These are phyloP conservation scores for Pterocarpus santalinus DNA, from an alignment of 306 rosid species.

Conservation along the genomic window DNA sequence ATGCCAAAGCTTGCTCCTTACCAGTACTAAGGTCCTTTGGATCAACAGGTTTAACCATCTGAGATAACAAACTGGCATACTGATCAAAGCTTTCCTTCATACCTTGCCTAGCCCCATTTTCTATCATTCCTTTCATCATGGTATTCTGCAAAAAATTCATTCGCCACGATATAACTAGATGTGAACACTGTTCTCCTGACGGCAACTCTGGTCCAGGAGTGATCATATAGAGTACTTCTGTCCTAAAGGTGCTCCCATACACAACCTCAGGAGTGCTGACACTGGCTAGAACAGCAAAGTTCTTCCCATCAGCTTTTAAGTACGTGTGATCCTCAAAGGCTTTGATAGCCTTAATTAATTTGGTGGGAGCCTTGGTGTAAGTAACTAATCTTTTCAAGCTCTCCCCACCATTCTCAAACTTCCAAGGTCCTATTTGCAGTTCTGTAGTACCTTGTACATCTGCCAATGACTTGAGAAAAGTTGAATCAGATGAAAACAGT, in stretches of 20 bases:
- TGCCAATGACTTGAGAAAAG: conserved; percentile 69
- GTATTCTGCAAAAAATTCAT: conserved; percentile 90
- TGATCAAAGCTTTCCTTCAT: conserved; percentile 89
- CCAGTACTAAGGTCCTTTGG: conserved; percentile 70
- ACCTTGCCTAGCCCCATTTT: conserved; percentile 91
- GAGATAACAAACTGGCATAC: conserved; percentile 73
- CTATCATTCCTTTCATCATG: conserved; percentile 97
- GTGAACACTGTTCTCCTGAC: conserved; percentile 81
- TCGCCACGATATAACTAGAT: conserved; percentile 89
- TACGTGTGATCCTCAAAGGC: conserved; percentile 87
- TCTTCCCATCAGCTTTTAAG: conserved; percentile 90
- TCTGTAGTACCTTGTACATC: conserved; percentile 84
- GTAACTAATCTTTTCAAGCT: conserved; percentile 72
- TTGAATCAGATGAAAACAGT: conserved; percentile 78
- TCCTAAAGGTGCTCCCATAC: conserved; percentile 82
- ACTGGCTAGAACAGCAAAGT: conserved; percentile 69
- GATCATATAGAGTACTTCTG: conserved; percentile 79
- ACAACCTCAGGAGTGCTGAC: conserved; percentile 89
- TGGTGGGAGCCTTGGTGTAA: conserved; percentile 81
- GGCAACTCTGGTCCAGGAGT: conserved; percentile 90
- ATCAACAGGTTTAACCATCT: conserved; percentile 77
- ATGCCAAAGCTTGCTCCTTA: conserved; percentile 89
- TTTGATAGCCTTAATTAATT: conserved; percentile 81
- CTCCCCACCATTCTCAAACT: conserved; percentile 69
- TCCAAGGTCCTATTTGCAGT: conserved; percentile 80